Conservation (phyloP, 2,329 filamentous ascomycete genomes). For the Basipetospora chlamydospora region DNA sequence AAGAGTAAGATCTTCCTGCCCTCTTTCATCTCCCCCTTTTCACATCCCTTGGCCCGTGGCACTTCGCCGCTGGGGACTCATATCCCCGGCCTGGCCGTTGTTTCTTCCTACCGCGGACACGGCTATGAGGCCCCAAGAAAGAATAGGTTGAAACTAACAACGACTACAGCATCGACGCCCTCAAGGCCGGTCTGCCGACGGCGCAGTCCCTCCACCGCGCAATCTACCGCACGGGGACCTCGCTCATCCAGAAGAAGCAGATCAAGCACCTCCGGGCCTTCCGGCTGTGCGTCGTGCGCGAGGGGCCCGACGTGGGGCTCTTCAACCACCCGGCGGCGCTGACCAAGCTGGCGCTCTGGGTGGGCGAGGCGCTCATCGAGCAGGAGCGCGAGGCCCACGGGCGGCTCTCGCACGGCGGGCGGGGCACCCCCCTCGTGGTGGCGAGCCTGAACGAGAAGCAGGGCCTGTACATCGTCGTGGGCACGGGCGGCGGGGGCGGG, state of each 20-base stretch:
- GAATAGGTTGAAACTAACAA: too few species aligned
- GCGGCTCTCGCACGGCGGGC: slow-evolving; percentile 49
- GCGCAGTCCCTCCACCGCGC: slow-evolving; percentile 84
- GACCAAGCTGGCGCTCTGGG: slow-evolving; percentile 87
- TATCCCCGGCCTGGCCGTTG: too few species aligned
- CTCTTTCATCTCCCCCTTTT: slow-evolving; percentile 31
- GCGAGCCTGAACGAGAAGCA: slow-evolving; percentile 77
- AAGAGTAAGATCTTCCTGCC: slow-evolving; percentile 40
- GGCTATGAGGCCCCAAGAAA: too few species aligned
- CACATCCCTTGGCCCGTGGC: slow-evolving; percentile 27
- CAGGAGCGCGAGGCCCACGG: slow-evolving; percentile 69
- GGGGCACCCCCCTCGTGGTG: slow-evolving; percentile 76
- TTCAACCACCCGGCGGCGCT: slow-evolving; percentile 89
- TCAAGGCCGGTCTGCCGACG: slow-evolving; percentile 62
- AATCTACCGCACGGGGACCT: slow-evolving; percentile 84
- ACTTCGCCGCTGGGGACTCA: too few species aligned
- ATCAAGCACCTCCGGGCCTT: slow-evolving; percentile 88
- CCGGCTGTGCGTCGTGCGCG: slow-evolving; percentile 89
- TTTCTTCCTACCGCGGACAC: too few species aligned
- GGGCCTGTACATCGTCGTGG: slow-evolving; percentile 83
- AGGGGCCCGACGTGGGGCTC: slow-evolving; percentile 78
- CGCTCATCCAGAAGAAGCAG: slow-evolving; percentile 82
- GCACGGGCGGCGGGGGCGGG: slow-evolving; percentile 74
- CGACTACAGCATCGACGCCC: slow-evolving; percentile 61
- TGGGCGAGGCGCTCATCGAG: slow-evolving; percentile 81